These are phyloP conservation scores for Apophysomyces ossiformis DNA, from an alignment of 371 early-diverging fungal genomes.

Conservation along the genomic window DNA sequence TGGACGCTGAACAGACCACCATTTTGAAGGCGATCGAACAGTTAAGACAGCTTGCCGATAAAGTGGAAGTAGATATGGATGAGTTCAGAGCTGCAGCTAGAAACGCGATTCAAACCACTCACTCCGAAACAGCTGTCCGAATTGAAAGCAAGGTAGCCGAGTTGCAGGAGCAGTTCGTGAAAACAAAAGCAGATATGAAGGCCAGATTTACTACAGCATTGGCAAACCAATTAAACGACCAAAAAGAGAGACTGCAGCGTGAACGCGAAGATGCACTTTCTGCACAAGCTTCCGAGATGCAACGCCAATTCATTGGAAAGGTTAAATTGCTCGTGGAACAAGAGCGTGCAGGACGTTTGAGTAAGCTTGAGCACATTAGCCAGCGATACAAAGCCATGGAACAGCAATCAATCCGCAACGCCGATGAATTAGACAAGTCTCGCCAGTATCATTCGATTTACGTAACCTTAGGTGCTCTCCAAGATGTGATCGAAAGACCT, in stretches of 20 bases:
- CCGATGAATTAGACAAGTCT: slow-evolving; percentile 54
- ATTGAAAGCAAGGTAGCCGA: slow-evolving; percentile 37
- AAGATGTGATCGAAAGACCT: slow-evolving; percentile 39
- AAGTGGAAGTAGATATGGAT: slow-evolving; percentile 22
- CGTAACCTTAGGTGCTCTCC: slow-evolving; percentile 53
- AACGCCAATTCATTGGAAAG: slow-evolving; percentile 66
- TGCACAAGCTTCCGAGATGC: slow-evolving; percentile 52
- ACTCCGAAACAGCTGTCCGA: slow-evolving; percentile 25
- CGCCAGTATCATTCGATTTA: slow-evolving; percentile 54
- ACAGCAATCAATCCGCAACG: slow-evolving; percentile 57
- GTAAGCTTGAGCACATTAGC: slow-evolving; percentile 78
- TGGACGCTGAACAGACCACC: slow-evolving; percentile 26
- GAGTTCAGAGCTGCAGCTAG: slow-evolving; percentile 23
- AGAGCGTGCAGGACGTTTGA: slow-evolving; percentile 87
- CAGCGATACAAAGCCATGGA: slow-evolving; percentile 77
- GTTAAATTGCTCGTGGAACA: slow-evolving; percentile 80
- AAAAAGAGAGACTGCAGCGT: slow-evolving; percentile 40
- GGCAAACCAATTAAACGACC: slow-evolving; percentile 40
- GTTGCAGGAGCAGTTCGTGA: slow-evolving; percentile 38
- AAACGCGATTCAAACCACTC: slow-evolving; percentile 19
- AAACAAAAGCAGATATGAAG: slow-evolving; percentile 27
- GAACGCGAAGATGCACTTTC: slow-evolving; percentile 47
- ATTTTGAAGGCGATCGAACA: slow-evolving; percentile 26
- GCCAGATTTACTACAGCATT: slow-evolving; percentile 29
- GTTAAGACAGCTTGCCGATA: slow-evolving; percentile 22